Evolutionary conservation across 768 basidiomycete genomes (phyloP).

Genomic region (Trametes villosa): DNA sequence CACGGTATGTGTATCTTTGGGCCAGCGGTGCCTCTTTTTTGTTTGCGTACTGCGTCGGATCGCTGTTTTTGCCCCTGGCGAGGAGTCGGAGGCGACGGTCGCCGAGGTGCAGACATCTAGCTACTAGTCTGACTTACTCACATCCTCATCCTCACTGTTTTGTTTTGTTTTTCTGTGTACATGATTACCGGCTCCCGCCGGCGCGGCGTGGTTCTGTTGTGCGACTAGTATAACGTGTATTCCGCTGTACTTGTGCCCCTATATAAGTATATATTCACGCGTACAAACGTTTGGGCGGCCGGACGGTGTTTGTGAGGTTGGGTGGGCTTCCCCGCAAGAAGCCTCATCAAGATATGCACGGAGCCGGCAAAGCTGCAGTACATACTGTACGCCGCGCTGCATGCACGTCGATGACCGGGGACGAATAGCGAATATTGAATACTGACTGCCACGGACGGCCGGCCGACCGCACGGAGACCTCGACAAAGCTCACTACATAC

Average conservation of each 20-base stretch:
- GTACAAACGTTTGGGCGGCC: background rate
- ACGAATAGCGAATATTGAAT: no score
- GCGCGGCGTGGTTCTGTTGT: slow-evolving; percentile 18
- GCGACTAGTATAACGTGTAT: slow-evolving; percentile 22
- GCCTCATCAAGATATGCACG: background rate
- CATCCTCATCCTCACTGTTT: no score
- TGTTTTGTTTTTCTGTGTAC: slow-evolving; percentile 7
- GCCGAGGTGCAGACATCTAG: background rate
- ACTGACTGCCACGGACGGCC: no score
- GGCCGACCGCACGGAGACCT: no score
- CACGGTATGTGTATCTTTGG: slow-evolving; percentile 7
- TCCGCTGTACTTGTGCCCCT: slow-evolving; percentile 7
- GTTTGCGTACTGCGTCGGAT: slow-evolving; percentile 15
- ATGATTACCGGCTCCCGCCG: slow-evolving; percentile 13
- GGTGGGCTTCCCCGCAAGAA: background rate
- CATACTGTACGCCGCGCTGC: background rate
- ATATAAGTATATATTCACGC: slow-evolving; percentile 6
- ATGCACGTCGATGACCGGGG: background rate
- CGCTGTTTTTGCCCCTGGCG: no score
- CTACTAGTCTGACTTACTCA: slow-evolving; percentile 4
- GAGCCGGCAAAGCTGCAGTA: no score
- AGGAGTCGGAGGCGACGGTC: no score
- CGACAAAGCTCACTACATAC: no score
- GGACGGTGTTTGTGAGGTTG: background rate
- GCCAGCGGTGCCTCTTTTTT: background rate